Evolutionary conservation across 2,329 filamentous ascomycete genomes (phyloP).

Genomic region (Pseudogymnoascus sp.): DNA sequence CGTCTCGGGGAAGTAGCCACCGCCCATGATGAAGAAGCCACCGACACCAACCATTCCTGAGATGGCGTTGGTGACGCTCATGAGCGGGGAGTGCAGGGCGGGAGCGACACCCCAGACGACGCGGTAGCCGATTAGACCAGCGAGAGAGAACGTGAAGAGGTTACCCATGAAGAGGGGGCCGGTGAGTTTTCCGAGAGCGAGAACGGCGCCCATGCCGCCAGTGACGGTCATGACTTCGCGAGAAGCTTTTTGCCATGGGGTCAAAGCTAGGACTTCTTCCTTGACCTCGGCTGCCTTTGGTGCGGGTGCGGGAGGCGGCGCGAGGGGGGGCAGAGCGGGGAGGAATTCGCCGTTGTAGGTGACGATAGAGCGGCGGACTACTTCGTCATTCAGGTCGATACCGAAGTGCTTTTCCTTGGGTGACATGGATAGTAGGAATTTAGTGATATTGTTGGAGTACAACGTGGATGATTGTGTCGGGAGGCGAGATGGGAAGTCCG

Average conservation of each 20-base stretch:
- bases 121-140: slow-evolving; percentile 78
- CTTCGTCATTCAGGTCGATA: slow-evolving; percentile 73
- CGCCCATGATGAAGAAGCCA: slow-evolving; percentile 81
- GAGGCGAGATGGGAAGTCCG: slow-evolving; percentile 76
- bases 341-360: slow-evolving; percentile 69
- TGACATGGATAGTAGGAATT: slow-evolving; percentile 73
- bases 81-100: slow-evolving; percentile 77
- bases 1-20: slow-evolving; percentile 67
- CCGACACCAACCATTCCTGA: slow-evolving; percentile 83
- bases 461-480: slow-evolving; percentile 84
- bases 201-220: slow-evolving; percentile 64
- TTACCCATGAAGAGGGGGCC: slow-evolving; percentile 83
- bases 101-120: slow-evolving; percentile 82
- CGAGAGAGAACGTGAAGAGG: slow-evolving; percentile 74
- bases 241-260: slow-evolving; percentile 72
- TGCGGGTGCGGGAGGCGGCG: slow-evolving; percentile 45
- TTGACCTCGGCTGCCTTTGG: slow-evolving; percentile 41
- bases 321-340: slow-evolving; percentile 64
- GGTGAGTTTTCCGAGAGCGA: slow-evolving; percentile 73
- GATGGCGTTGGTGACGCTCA: slow-evolving; percentile 91
- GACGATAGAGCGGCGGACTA: slow-evolving; percentile 77
- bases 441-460: slow-evolving; percentile 91
- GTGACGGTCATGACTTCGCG: slow-evolving; percentile 69
- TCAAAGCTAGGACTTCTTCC: slow-evolving; percentile 56
- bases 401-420: slow-evolving; percentile 72